A percentile compares a stretch with the other conserved stretches of the same genome.
Conservation (phyloP, 441 rosid species). For the Rhodomyrtus psidioides region DNA sequence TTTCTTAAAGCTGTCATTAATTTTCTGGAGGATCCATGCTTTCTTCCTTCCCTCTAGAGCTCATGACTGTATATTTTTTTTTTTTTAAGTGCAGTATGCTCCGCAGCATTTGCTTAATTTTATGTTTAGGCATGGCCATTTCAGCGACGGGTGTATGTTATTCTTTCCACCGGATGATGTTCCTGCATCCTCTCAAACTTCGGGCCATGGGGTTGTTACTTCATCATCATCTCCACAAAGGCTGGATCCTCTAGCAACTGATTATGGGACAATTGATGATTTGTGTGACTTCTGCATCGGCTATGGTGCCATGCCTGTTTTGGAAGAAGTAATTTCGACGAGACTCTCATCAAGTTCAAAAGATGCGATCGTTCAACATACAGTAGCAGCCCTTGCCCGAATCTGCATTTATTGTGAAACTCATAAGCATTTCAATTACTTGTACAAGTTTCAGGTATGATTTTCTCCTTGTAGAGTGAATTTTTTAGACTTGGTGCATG, state of each 20-base stretch:
- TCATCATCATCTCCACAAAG: slow-evolving; percentile 92
- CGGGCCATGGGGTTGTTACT: slow-evolving; percentile 40
- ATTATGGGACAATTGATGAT: slow-evolving; percentile 89
- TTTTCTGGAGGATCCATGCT: not conserved
- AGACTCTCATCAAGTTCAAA: slow-evolving; percentile 61
- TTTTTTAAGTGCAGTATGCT: slow-evolving; percentile 65
- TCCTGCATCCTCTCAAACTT: slow-evolving; percentile 75
- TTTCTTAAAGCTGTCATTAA: not conserved
- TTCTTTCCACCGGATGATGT: slow-evolving; percentile 75
- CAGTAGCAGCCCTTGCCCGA: slow-evolving; percentile 61
- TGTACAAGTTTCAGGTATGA: slow-evolving; percentile 82
- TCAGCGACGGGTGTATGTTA: slow-evolving; percentile 70
- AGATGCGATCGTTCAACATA: slow-evolving; percentile 60
- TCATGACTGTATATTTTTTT: not conserved
- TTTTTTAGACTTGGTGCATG: not conserved
- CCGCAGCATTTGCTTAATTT: slow-evolving; percentile 83
- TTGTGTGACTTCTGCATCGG: slow-evolving; percentile 78
- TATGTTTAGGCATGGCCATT: slow-evolving; percentile 93
- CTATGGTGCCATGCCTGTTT: slow-evolving; percentile 77
- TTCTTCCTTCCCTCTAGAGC: not conserved
- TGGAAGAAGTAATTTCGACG: slow-evolving; percentile 75
- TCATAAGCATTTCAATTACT: slow-evolving; percentile 88
- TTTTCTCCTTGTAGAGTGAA: not conserved
- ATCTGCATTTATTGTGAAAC: slow-evolving; percentile 86
- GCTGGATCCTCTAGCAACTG: slow-evolving; percentile 84